Evolutionary conservation across 2,329 filamentous ascomycete genomes (phyloP), one percentile per base, ranked within the genome.

Genomic region (Magnaporthiopsis incrustans): DNA sequence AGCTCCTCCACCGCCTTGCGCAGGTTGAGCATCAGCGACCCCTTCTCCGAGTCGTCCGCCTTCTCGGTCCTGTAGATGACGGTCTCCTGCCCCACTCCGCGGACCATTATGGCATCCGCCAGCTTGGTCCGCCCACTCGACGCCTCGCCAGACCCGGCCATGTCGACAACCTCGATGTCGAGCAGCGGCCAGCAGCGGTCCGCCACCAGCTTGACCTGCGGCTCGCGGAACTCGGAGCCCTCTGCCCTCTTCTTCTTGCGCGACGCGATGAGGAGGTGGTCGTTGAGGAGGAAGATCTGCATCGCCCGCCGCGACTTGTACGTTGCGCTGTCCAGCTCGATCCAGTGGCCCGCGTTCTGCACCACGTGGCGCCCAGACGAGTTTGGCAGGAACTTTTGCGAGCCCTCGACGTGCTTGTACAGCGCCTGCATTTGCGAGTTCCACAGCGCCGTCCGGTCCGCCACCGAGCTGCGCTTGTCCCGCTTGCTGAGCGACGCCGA

Each of bases 321-420:
- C 0, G 95, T 99, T 14, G 95, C 95, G 67, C 95, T 96, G 76
- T 99, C 96, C 66, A 99, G 81, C 77, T 99, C 94, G 65, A 98
- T 90, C 95, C 95, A 99, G 60, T 89, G 85, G 1, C 91, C 90
- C 4, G 92, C 96, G 75, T 98, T 94, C 74, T 96, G 88, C 2
- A 98, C 86, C 59, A 99, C 92, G 73, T 97, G 96, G 56, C 95
- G 88, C n/a, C 93, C 94, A 26, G 90, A 87, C 26, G 92, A 84
- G 64, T 93, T 95, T 18, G 95, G 95, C 14, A 99, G 80, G 72
- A 96, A 99, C 74, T 98, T 98, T 72, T 99, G 95, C 12, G 93
- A 97, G 1, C 94, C 94, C 75, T 98, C 95, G n/a, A 99, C 91
- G 58, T 90, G 91, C 78, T 97, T 98, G 86, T 95, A 99, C 59